These are phyloP conservation scores for Mycena floridula DNA, from an alignment of 768 basidiomycete genomes.

Conservation along the genomic window DNA sequence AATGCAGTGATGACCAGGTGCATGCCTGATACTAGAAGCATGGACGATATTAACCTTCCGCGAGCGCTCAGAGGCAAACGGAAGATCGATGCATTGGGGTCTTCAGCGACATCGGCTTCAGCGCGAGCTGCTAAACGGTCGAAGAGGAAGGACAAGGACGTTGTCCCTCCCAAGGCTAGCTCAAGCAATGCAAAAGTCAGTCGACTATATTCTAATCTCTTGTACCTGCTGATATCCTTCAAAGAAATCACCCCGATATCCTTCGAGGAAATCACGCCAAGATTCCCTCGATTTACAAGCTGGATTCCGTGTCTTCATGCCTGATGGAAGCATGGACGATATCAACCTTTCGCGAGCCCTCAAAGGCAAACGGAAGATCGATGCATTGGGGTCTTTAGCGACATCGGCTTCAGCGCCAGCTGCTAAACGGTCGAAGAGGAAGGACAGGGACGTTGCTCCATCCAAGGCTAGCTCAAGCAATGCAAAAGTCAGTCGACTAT, in stretches of 20 bases:
- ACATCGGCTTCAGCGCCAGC: slow-evolving; percentile 37
- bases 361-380: slow-evolving; percentile 41
- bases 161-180: slow-evolving; percentile 15
- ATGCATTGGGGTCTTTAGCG: slow-evolving; percentile 30
- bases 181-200: not conserved
- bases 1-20: too few relatives aligned
- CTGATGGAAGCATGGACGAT: slow-evolving; percentile 47
- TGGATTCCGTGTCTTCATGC: slow-evolving; percentile 74
- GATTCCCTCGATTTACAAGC: slow-evolving; percentile 68
- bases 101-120: slow-evolving; percentile 24
- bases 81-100: slow-evolving; percentile 37
- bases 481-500: not conserved
- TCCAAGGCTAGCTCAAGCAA: not conserved
- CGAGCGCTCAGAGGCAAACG: slow-evolving; percentile 33
- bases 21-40: slow-evolving; percentile 66
- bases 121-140: too few relatives aligned
- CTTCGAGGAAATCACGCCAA: too few relatives aligned
- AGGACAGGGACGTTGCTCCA: slow-evolving; percentile 46
- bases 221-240: not conserved
- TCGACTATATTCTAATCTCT: not conserved
- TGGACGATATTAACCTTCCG: slow-evolving; percentile 21
- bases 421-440: slow-evolving; percentile 69
- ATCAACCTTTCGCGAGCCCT: slow-evolving; percentile 20
- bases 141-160: slow-evolving; percentile 64
- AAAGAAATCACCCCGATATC: slow-evolving; percentile 14